Conservation (phyloP, 169 alveolate genomes). For the Cryptosporidium parvum region DNA sequence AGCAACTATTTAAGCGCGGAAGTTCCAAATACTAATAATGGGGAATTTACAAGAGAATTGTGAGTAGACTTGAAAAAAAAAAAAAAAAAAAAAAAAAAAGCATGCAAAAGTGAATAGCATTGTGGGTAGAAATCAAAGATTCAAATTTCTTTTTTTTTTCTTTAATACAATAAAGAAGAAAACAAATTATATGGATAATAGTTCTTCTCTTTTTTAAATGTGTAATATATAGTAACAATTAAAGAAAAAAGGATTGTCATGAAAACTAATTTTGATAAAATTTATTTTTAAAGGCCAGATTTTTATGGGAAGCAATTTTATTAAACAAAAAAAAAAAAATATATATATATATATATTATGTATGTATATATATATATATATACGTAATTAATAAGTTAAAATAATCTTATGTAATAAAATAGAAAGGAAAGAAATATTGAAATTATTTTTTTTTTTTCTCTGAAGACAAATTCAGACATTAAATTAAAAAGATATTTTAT, state of each 20-base stretch:
- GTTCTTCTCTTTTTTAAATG: background rate
- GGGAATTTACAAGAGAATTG: background rate
- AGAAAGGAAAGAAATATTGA: background rate
- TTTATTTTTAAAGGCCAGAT: background rate
- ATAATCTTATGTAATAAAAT: no score
- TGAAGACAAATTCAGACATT: background rate
- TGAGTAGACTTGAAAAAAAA: conserved; percentile 9
- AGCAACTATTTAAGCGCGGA: background rate
- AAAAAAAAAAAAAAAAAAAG: background rate
- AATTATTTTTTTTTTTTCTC: no score
- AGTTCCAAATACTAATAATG: background rate
- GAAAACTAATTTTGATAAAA: background rate
- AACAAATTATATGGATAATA: background rate
- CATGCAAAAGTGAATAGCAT: conserved; percentile 1
- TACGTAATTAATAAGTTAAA: no score
- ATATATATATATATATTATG: no score
- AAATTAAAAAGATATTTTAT: background rate
- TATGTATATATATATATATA: no score
- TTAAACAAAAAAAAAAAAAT: no score
- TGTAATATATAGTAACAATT: background rate
- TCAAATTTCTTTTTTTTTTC: background rate
- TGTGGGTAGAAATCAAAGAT: conserved; percentile 8
- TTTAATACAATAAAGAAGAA: background rate
- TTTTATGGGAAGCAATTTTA: background rate
- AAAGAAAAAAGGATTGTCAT: background rate